Evolutionary conservation across 495 filamentous ascomycete genomes (phyloP), one percentile per base, ranked within the genome.

Genomic region (Staphylotrichum tortipilum): DNA sequence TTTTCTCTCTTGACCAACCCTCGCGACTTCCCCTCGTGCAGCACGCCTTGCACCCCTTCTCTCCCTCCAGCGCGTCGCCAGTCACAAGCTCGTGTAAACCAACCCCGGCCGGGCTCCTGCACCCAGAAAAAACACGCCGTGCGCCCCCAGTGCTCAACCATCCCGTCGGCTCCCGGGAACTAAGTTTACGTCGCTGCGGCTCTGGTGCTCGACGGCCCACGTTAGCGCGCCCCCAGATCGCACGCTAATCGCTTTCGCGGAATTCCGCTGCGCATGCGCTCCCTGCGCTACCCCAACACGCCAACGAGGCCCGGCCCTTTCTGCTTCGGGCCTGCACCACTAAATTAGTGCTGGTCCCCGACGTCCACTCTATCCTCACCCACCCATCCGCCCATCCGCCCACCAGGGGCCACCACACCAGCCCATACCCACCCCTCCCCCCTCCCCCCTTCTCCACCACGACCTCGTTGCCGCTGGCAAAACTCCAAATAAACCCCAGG

Each of bases 1-100:
- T 66, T 62, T 60, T 60, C 59, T 53, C 55, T 51, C 55, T n/a
- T 54, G 46, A 40, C 52, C 47, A 58, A 52, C 48, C 54, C 34
- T 52, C 21, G 15, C 28, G 38, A 22, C 18, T 44, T 22, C 34
- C 44, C n/a, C 30, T 39, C 10, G 4, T 24, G 12, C 48, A 28
- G 31, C n/a, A n/a, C n/a, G n/a, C n/a, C n/a, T n/a, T n/a, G n/a
- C n/a, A n/a, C n/a, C n/a, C n/a, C n/a, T n/a, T n/a, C n/a, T 7
- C 19, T 17, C 10, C 35, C 18, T 18, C n/a, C 38, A 26, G 45
- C 36, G 15, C 35, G 28, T 21, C 22, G 15, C 7, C 11, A 15
- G 36, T 18, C 35, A 24, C n/a, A n/a, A n/a, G n/a, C n/a, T n/a
- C n/a, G n/a, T n/a, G n/a, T n/a, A n/a, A n/a, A 31, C 14, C 11